Evolutionary conservation across 2,329 filamentous ascomycete species (phyloP), one percentile per base, ranked within the genome.

Genomic region (Phialophora chinensis): DNA sequence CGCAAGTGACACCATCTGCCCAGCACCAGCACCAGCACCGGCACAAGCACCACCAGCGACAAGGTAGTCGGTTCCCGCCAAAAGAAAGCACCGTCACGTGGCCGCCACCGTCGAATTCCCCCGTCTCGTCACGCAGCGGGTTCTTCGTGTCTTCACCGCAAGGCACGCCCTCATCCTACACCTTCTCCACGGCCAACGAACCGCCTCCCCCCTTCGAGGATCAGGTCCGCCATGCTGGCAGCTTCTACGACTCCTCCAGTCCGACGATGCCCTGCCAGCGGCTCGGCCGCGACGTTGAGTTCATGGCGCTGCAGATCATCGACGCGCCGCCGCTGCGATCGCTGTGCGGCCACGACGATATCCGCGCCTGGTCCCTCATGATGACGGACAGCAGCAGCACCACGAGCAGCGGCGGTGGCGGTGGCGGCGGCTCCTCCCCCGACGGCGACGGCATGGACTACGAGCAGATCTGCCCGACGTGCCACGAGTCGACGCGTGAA

Each of bases 321-420:
- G 66, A 69, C 23, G 67, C 69, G 12, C 67, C 67, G 29, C 52
- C 67, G 11, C 61, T 72, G 35, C 60, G 54, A 59, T 69, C 66
- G 3, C 61, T 69, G 2, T 66, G 67, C 42, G 71, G 71, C 20
- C 63, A 69, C 57, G 71, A 73, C 38, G 70, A 73, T 47, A 68
- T 72, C 44, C 59, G 60, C 31, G 60, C 70, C 27, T 73, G 70
- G 70, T 49, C 64, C 7, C 54, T 72, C 57, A 50, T 73, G 33
- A 52, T 61, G 44, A 29, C 29, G 12, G 69, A 60, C 60, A 66
- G 66, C 27, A 63, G 66, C 17, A 44, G 38, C 17, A 44, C 11
- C 10, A 38, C 35, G 8, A 38, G 35, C 12, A 42, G 35, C 35
- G 14, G 29, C 29, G 29, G 29, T 6, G 7, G 33, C 33, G 10